Base-by-base conservation (phyloP, 257 asterid species). In the Echium plantagineum region DNA sequence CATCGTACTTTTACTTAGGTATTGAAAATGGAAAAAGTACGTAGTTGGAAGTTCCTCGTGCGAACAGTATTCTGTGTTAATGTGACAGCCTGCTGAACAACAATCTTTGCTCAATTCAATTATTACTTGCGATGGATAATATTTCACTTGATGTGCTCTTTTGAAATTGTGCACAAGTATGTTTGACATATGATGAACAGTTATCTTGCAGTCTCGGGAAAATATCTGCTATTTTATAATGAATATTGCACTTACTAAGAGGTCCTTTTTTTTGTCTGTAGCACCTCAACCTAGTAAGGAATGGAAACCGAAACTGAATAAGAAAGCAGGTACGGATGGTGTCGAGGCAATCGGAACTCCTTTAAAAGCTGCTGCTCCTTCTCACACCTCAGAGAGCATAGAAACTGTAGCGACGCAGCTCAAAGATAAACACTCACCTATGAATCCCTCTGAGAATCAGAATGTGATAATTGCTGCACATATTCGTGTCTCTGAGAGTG, bases 401-500 rank as follows among this genome's bases (percentile, higher is more conserved):
- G 75, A 74, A 72, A 74, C 74, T 60, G 89, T 82, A 47, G 73
- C 68, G 38, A 78, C 78, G 59, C 80, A 74, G 71, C 26, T 72
- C 73, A 83, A 79, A 68, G 95, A 83, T 68, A 77, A 74, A 48
- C 59, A 78, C 71, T 75, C 91, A 49, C 74, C 61, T 63, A 66
- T 73, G 66, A 75, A 77, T 68, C 57, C 84, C 32, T 70, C 90
- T 58, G 94, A 85, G 75, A 88, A 68, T 64, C 80, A 81, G 55
- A 88, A 88, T 63, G 98, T 91, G 67, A 83, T 88, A 74, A 80
- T 91, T 68, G 98, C 98, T 65, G 76, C 94, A 63, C 94, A 88
- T 63, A 84, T 93, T 57, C 94, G 95, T 30, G 95, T 85, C 64
- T 84, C 98, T 19, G 96, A 85, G 68, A 67, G 85, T 22, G 98